A percentile compares a stretch with the other conserved stretches of the same genome.
Evolutionary conservation across 2,329 filamentous ascomycete genomes (phyloP).

Genomic region (Fusarium neocosmosporiellum): DNA sequence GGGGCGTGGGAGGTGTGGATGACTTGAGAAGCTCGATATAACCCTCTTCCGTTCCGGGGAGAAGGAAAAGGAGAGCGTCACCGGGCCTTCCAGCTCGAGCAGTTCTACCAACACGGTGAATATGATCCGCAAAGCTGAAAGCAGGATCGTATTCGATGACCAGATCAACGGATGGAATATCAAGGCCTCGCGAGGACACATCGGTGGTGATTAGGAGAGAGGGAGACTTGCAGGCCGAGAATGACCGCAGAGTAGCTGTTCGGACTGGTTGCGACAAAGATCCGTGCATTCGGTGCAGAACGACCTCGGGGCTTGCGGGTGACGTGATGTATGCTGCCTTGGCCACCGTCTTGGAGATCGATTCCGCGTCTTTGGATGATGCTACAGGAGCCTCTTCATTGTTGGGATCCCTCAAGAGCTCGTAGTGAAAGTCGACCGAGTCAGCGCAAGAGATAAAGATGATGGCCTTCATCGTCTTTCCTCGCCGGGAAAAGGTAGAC

Average conservation of each 20-base stretch:
- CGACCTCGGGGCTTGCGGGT: constrained; percentile 77
- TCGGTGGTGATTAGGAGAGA: constrained; percentile 93
- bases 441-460: constrained; percentile 97
- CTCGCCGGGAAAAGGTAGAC: constrained; percentile 86
- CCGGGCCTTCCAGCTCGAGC: constrained; percentile 92
- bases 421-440: constrained; percentile 96
- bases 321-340: constrained; percentile 79
- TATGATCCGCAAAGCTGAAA: constrained; percentile 91
- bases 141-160: constrained; percentile 97
- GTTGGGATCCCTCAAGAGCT: constrained; percentile 71
- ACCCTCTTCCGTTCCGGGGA: constrained; percentile 90
- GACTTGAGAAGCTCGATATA: constrained; percentile 80
- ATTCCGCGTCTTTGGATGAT: constrained; percentile 47
- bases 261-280: constrained; percentile 89
- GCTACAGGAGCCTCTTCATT: constrained; percentile 42
- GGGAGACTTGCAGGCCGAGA: constrained; percentile 77
- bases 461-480: constrained; percentile 95
- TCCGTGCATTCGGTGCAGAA: constrained; percentile 88
- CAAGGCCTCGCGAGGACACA: constrained; percentile 93
- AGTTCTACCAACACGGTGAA: constrained; percentile 94
- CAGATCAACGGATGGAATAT: constrained; percentile 93
- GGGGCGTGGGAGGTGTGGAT: constrained; percentile 59
- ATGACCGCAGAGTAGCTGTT: constrained; percentile 85
- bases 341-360: constrained; percentile 70
- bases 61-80: constrained; percentile 87